A percentile compares a stretch with the other conserved stretches of the same genome.
phyloP scores from a whole-genome alignment of 441 rosid species.

The Brassica hybrid region DNA sequence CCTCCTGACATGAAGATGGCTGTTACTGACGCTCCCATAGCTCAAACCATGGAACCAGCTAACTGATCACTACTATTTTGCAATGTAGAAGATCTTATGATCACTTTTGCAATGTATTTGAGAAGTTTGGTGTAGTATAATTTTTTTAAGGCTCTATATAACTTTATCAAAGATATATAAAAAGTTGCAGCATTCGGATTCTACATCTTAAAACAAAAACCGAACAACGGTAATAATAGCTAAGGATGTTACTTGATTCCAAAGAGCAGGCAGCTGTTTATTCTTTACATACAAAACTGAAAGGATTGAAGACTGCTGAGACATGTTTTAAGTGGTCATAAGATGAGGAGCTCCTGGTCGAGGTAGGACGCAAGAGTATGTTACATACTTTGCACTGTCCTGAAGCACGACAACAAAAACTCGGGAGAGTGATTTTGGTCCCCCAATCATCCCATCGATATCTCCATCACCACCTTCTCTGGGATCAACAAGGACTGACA shows the following conservation, averaged over 20 bases:
- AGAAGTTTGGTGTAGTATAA: constrained; percentile 23
- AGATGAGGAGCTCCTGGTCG: constrained; percentile 65
- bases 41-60: constrained; percentile 71
- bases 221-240: constrained; percentile 24
- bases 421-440: constrained; percentile 79
- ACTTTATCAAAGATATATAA: background rate
- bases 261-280: constrained; percentile 32
- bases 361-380: constrained; percentile 91
- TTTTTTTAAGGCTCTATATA: constrained; percentile 20
- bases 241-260: constrained; percentile 27
- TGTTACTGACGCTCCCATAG: constrained; percentile 63
- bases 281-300: constrained; percentile 53
- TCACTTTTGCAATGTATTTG: constrained; percentile 11
- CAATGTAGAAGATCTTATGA: constrained; percentile 9
- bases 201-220: constrained; percentile 36
- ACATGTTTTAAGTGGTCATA: constrained; percentile 60
- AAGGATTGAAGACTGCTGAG: background rate
- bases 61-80: constrained; percentile 20
- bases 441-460: constrained; percentile 68
- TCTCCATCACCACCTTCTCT: constrained; percentile 82
- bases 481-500: constrained; percentile 94
- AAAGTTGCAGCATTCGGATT: constrained; percentile 33
- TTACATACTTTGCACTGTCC: constrained; percentile 91
- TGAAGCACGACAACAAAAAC: constrained; percentile 92
- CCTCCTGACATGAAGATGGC: constrained; percentile 51